phyloP scores from a whole-genome alignment of 495 filamentous ascomycete genomes.

The Rostrohypoxylon terebratum region DNA sequence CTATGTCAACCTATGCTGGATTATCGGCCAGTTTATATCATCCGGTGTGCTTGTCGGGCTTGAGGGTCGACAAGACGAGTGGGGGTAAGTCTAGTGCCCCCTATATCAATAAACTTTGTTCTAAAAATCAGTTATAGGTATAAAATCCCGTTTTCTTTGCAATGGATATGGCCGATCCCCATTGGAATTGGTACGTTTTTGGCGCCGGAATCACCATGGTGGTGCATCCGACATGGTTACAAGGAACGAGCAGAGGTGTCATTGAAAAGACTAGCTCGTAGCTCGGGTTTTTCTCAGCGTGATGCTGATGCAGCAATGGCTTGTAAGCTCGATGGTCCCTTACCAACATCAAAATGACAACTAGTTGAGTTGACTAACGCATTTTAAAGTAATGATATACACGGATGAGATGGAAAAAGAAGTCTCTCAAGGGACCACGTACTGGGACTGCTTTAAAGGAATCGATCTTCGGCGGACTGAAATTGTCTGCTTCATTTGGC shows the following conservation, averaged over 20 bases:
- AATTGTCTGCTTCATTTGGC: constrained; percentile 74
- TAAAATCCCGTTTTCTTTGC: constrained; percentile 66
- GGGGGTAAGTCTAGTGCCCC: constrained; percentile 50
- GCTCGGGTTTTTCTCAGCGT: constrained; percentile 47
- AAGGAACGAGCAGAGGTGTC: constrained; percentile 59
- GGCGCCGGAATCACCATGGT: constrained; percentile 82
- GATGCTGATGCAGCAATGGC: constrained; percentile 49
- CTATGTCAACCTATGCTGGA: constrained; percentile 78
- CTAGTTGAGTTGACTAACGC: constrained; percentile 21
- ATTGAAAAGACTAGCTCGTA: constrained; percentile 66
- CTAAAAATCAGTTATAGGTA: constrained; percentile 49
- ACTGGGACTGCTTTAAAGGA: constrained; percentile 74
- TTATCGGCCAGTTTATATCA: constrained; percentile 65
- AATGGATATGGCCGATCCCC: constrained; percentile 67
- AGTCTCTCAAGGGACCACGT: constrained; percentile 65
- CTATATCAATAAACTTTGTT: neutral
- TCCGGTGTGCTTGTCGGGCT: constrained; percentile 61
- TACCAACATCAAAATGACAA: constrained; percentile 34
- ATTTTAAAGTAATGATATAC: constrained; percentile 58
- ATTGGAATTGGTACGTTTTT: constrained; percentile 65
- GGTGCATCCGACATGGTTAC: constrained; percentile 72
- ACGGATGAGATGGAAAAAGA: constrained; percentile 69
- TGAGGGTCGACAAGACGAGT: constrained; percentile 52
- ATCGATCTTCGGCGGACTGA: constrained; percentile 75
- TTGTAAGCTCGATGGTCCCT: constrained; percentile 43